Base-by-base conservation (phyloP, 2,329 filamentous ascomycete genomes). In the Fusarium falciforme region DNA sequence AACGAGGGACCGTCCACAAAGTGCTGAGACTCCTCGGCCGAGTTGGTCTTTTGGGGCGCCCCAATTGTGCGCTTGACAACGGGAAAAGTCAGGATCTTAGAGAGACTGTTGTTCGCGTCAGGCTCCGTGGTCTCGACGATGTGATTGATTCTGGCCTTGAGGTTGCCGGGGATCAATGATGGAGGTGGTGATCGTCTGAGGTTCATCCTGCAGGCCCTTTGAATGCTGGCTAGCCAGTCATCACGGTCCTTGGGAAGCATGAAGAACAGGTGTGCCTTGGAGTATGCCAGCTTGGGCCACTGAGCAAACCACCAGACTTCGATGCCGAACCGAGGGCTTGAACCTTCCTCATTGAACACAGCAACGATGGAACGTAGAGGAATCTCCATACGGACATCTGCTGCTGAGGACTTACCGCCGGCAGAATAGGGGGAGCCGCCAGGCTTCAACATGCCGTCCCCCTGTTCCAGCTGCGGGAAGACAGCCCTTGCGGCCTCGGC, bases 301-400 rank as follows among this genome's bases (percentile, higher is more conserved):
- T 81, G 78, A 16, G 85, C 85, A 66, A 84, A 85, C 88, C 88
- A 90, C 88, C 88, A 90, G 2, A 90, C 82, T 75, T 90, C 88
- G 60, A 90, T 79, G 7, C 87, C 87, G 52, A 87, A 88, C 8
- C 85, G 84, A 14, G 87, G 84, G 55, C 85, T 83, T 1, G 84
- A 84, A 49, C 84, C 85, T 74, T 89, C 88, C 33, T 88, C 85
- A 33, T 84, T 84, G 71, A 89, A 89, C 3, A 85, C 84, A 3
- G 88, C 86, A 40, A 90, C 85, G 27, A 90, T 83, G 40, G 83
- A 85, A 17, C 85, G 83, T 9, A 89, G 79, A 0, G 88, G 87
- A 9, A 90, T 84, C 58, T 86, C 84, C 35, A 87, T 76, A 20
- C 84, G 83, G 64, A 83, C 73, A 55, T 85, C 83, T 49, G 82